Conservation (phyloP, 192 early-diverging fungal species). For the Chytriomyces sp. region DNA sequence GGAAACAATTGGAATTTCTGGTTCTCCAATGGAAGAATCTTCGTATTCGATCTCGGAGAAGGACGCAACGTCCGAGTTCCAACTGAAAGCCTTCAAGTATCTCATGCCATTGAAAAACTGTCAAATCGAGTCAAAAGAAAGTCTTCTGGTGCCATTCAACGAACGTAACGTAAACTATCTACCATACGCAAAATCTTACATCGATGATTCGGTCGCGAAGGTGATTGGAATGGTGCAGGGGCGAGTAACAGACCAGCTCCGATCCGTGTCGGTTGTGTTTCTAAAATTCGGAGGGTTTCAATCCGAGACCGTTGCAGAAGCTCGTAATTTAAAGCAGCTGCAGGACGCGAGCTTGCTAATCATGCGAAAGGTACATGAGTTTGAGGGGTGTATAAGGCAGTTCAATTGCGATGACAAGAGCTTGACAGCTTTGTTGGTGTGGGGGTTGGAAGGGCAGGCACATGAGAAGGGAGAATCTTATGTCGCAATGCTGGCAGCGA, state of each 20-base stretch:
- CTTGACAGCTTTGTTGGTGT: slow-evolving; percentile 25
- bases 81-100: not conserved
- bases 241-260: slow-evolving; percentile 25
- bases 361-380: not conserved
- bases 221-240: not conserved
- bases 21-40: not conserved
- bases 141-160: not conserved
- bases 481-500: slow-evolving; percentile 16
- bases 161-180: not conserved
- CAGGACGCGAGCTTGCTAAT: not conserved
- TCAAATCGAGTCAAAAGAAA: not conserved
- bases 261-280: slow-evolving; percentile 22
- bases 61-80: not conserved
- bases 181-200: not conserved
- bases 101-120: not conserved
- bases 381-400: slow-evolving; percentile 26
- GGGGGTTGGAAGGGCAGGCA: slow-evolving; percentile 21
- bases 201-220: not conserved
- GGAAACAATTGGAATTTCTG: not conserved
- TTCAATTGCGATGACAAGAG: slow-evolving; percentile 35
- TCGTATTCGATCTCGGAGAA: not conserved
- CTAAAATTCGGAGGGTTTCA: slow-evolving; percentile 17
- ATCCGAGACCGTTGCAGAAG: not conserved
- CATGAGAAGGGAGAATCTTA: slow-evolving; percentile 29
- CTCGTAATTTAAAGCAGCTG: slow-evolving; percentile 15